phyloP scores from a whole-genome alignment of 345 rosid genomes.

The Abelmoschus esculentus region DNA sequence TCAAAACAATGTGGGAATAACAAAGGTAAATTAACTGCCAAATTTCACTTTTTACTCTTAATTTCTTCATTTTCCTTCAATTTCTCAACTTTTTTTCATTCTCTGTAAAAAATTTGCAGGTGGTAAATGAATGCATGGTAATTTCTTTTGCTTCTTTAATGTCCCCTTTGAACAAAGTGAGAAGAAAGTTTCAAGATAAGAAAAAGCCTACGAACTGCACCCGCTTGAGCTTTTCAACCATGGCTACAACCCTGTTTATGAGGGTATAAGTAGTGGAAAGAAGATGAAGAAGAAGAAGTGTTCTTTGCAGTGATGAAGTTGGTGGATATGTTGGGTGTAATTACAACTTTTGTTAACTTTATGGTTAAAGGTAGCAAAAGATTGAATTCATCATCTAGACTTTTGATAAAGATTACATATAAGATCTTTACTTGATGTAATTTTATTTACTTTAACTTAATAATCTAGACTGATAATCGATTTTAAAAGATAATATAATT shows the following conservation, averaged over 20 bases:
- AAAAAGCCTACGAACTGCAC: conserved; percentile 8
- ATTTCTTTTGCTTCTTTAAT: conserved; percentile 8
- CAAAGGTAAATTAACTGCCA: conserved; percentile 34
- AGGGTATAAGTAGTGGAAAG: conserved; percentile 5
- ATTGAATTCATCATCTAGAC: conserved; percentile 3
- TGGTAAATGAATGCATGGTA: conserved; percentile 29
- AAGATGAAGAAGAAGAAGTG: not conserved
- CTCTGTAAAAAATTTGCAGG: conserved; percentile 21
- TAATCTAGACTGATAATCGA: too few species aligned
- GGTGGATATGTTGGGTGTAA: not conserved
- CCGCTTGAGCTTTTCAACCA: conserved; percentile 11
- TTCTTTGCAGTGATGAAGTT: conserved; percentile 4
- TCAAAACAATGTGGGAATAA: conserved; percentile 49
- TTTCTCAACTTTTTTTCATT: not conserved
- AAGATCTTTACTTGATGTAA: not conserved
- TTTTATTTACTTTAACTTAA: too few species aligned
- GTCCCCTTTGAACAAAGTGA: conserved; percentile 26
- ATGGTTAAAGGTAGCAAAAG: conserved; percentile 7
- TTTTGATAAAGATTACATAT: not conserved
- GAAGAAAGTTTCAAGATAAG: conserved; percentile 15
- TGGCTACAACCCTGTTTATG: conserved; percentile 9
- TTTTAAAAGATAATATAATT: too few species aligned
- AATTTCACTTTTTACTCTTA: not conserved
- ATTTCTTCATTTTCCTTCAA: not conserved
- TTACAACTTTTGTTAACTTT: not conserved